Percentiles rank a stretch among this genome's conserved stretches.
These are phyloP conservation scores for Lactarius deliciosus DNA, from an alignment of 768 basidiomycete genomes.

Conservation along the genomic window DNA sequence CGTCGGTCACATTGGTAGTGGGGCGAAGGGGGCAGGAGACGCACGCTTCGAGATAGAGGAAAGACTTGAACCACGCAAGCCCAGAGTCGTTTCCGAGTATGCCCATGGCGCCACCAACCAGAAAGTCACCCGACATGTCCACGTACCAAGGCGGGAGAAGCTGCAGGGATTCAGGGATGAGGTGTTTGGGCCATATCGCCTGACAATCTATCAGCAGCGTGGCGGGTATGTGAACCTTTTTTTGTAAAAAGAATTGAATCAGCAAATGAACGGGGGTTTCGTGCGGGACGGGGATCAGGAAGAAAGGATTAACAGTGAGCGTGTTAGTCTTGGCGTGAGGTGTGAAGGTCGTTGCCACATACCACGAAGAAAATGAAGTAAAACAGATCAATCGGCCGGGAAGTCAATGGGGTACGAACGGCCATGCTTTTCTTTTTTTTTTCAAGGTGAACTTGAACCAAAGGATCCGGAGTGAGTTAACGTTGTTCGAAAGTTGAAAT, in stretches of 20 bases:
- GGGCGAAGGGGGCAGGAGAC: conserved; percentile 28
- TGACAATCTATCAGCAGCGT: conserved; percentile 73
- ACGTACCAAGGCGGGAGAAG: conserved; percentile 52
- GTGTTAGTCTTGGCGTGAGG: not conserved
- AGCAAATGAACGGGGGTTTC: not conserved
- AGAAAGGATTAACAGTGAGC: not conserved
- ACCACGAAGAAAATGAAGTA: conserved; percentile 75
- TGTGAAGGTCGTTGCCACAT: conserved; percentile 29
- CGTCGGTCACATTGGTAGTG: not conserved
- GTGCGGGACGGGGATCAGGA: not conserved
- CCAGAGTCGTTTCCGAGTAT: conserved; percentile 36
- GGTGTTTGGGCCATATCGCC: conserved; percentile 52
- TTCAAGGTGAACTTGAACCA: too few relatives aligned
- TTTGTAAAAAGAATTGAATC: not conserved
- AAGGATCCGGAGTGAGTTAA: not conserved
- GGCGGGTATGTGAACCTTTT: conserved; percentile 63
- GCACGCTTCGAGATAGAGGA: conserved; percentile 61
- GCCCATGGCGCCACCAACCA: conserved; percentile 55
- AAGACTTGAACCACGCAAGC: conserved; percentile 64
- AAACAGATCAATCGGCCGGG: conserved; percentile 62
- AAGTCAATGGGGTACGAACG: conserved; percentile 42
- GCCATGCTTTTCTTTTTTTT: not conserved
- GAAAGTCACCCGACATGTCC: conserved; percentile 60
- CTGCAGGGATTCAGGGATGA: conserved; percentile 50
- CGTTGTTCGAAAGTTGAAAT: not conserved